Base-by-base conservation (phyloP, 148 eudicot genomes). In the Silene conica region DNA sequence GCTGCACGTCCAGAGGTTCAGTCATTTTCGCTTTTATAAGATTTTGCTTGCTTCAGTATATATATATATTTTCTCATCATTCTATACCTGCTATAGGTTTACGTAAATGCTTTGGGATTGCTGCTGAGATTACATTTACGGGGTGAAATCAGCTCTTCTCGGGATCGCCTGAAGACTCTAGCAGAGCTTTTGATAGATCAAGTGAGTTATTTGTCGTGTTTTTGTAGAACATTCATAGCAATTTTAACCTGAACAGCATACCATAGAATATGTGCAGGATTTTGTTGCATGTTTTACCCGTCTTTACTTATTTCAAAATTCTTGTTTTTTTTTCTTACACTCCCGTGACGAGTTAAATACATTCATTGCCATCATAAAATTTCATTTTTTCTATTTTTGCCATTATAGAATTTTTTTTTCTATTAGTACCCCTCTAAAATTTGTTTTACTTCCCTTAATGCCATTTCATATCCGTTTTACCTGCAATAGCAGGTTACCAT, bases 21-120 rank as follows among this genome's bases (percentile, higher is more conserved):
- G 12, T 54, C n/a, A 48, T 68, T 57, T 64, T 20, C 55, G 8
- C 63, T 56, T 71, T 15, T 50, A 13, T 31, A 63, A 25, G 20
- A 62, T 31, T 25, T 64, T 52, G 16, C 56, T 12, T 57, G 46
- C 54, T 71, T 19, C 43, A 69, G 28, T 54, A 63, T 28, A 23
- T 54, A 63, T 28, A 23, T 64, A 18, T 15, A 13, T 50, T 74
- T 62, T 26, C 46, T 55, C 66, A 18, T 46, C 21, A 46, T 73
- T 46, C 34, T 31, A 52, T 34, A 21, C 23, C 62, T 80, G 52
- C 66, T 81, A 59, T 70, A 93, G 98, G 97, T 93, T 14, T 91
- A 82, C 84, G 66, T 89, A 72, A 89, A 92, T 83, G 93, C 96
- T 28, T 50, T 88, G 67, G 98, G 90, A 68, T 82, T 95, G 83